phyloP scores from a whole-genome alignment of 345 rosid species.

The Salix brachista region DNA sequence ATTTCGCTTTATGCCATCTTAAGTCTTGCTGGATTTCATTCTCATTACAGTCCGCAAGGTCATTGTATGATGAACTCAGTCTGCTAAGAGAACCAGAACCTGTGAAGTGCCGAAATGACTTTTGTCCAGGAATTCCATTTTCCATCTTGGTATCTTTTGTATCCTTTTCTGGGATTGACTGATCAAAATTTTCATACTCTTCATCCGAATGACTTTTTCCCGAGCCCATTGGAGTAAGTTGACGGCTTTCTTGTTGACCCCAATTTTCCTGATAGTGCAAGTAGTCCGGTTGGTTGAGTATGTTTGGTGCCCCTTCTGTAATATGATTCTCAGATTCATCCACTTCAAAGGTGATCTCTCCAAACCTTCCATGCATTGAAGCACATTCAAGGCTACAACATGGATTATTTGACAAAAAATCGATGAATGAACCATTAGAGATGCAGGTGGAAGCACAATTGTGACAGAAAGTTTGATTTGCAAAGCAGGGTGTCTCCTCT shows the following conservation, averaged over 20 bases:
- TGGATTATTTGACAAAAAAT: constrained; percentile 41
- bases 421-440: constrained; percentile 59
- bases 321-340: constrained; percentile 42
- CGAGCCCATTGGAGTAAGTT: constrained; percentile 56
- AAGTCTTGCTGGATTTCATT: constrained; percentile 46
- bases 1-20: constrained; percentile 68
- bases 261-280: constrained; percentile 47
- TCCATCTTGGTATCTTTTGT: constrained; percentile 24
- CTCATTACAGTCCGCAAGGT: constrained; percentile 35
- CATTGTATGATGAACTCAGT: constrained; percentile 20
- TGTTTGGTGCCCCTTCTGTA: constrained; percentile 27
- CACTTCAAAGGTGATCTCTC: constrained; percentile 61
- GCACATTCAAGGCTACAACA: constrained; percentile 59
- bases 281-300: constrained; percentile 24
- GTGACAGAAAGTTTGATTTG: constrained; percentile 50
- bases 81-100: constrained; percentile 38
- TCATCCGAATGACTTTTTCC: constrained; percentile 56
- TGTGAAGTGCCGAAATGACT: constrained; percentile 22
- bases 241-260: constrained; percentile 71
- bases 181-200: constrained; percentile 41
- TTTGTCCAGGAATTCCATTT: constrained; percentile 19
- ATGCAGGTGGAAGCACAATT: constrained; percentile 64
- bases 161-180: constrained; percentile 16
- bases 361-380: constrained; percentile 80
- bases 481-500: constrained; percentile 57